phyloP scores from a whole-genome alignment of 2,329 filamentous ascomycete genomes.

The Pestalotiopsis sp. region DNA sequence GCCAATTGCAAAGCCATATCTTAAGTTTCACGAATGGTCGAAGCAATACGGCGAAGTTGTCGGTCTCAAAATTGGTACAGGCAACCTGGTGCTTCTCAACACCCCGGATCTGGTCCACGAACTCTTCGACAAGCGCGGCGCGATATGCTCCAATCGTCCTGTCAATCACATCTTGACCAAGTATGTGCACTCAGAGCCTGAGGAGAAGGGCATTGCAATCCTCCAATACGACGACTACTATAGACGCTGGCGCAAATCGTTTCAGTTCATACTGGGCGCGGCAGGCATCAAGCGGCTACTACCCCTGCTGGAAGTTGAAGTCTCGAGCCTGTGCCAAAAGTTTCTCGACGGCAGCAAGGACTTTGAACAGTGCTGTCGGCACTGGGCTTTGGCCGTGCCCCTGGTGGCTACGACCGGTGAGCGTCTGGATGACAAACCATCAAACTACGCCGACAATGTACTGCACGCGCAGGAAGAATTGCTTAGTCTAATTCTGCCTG shows the following conservation, averaged over 20 bases:
- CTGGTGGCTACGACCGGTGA: constrained; percentile 11
- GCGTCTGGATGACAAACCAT: background rate
- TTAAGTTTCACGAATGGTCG: constrained; percentile 11
- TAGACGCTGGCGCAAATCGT: constrained; percentile 14
- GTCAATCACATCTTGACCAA: constrained; percentile 12
- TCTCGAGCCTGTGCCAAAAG: constrained; percentile 8
- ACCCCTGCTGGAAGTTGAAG: constrained; percentile 16
- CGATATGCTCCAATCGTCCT: constrained; percentile 13
- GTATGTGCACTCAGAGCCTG: constrained; percentile 7
- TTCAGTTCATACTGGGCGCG: constrained; percentile 10
- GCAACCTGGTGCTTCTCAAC: constrained; percentile 12
- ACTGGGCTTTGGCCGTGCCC: constrained; percentile 11
- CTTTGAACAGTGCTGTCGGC: background rate
- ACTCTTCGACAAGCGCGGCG: constrained; percentile 13
- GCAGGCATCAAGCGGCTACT: constrained; percentile 9
- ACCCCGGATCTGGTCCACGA: constrained; percentile 3
- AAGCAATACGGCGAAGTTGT: constrained; percentile 13
- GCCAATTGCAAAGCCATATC: constrained; percentile 8
- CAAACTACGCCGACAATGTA: constrained; percentile 5
- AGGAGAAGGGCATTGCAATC: constrained; percentile 10
- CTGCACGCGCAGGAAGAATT: background rate
- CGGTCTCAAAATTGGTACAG: constrained; percentile 7
- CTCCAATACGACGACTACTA: constrained; percentile 16
- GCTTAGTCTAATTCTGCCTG: constrained; percentile 2
- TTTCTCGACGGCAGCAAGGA: constrained; percentile 3